Evolutionary conservation across 495 filamentous ascomycete species (phyloP).

Genomic region (Pyrenula aspistea): DNA sequence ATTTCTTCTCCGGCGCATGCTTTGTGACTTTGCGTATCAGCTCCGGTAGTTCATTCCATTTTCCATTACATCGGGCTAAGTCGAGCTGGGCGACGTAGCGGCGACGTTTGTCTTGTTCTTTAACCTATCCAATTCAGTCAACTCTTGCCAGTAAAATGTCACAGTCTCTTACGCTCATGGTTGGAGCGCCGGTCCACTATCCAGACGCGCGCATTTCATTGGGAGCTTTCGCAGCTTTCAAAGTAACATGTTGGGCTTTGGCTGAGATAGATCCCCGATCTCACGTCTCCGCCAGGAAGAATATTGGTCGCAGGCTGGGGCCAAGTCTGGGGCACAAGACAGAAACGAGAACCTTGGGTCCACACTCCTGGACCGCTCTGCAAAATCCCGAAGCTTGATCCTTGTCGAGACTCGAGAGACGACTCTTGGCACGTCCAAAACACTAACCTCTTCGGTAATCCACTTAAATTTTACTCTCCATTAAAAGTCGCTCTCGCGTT

Average conservation of each 20-base stretch:
- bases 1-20: slow-evolving; percentile 76
- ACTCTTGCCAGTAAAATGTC: not conserved
- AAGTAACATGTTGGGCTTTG: no score
- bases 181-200: not conserved
- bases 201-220: not conserved
- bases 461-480: no score
- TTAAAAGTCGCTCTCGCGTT: no score
- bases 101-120: slow-evolving; percentile 54
- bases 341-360: not conserved
- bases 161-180: not conserved
- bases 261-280: no score
- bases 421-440: no score
- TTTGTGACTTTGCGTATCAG: slow-evolving; percentile 83
- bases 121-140: slow-evolving; percentile 19
- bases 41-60: slow-evolving; percentile 84
- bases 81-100: slow-evolving; percentile 74
- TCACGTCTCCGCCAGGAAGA: no score
- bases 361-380: no score
- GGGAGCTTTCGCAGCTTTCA: not conserved
- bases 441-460: no score
- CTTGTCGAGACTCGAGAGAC: no score
- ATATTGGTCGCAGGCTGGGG: no score
- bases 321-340: not conserved
- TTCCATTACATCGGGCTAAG: slow-evolving; percentile 72
- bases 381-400: not conserved